Evolutionary conservation across 768 basidiomycete species (phyloP), one percentile per base, ranked within the genome.

Genomic region (Lentinula raphanica): DNA sequence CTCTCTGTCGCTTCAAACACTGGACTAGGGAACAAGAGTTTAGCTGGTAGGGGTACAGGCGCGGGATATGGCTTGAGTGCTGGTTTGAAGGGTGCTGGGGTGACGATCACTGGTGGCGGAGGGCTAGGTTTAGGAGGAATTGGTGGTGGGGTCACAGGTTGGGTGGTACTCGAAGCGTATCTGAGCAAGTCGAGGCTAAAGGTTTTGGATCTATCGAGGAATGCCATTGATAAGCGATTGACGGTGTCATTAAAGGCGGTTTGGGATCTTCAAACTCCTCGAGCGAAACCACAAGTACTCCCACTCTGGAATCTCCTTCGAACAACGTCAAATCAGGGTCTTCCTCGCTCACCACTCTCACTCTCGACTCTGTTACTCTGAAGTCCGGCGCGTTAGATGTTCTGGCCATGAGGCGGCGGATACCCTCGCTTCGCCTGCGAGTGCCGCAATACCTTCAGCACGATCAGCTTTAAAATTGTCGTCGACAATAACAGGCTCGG

Each of bases 1-100:
- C 78, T 98, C 19, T 93, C 91, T 1, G 76, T 98, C 23, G 88
- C 93, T 19, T 91, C 91, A 6, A 98, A 98, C 68, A 79, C 86
- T 65, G 84, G 86, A 39, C 76, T 99, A 13, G 28, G 23, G 13
- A 29, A 19, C 54, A 92, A 92, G 66, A 69, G 80, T 0, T 71
- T 80, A 6, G 91, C 90, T 0, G 96, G 92, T 76, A 83, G 85
- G 56, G 73, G 98, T 15, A 92, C 90, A 11, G 84, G 88, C 8
- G 98, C 91, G 70, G 31, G 31, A 1, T 9, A n/a, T 15, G 38
- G 17, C 21, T 32, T 51, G 1, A 21, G 31, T n/a, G 31, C 32
- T 13, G 50, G 35, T 13, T 51, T 53, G 35, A 40, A 53, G 23
- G 51, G 51, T 38, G 13, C 49, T 11, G 49, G 48, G 8, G 6